Evolutionary conservation across 352 stramenopile species (phyloP), one percentile per base, ranked within the genome.

Genomic region (Phytopythium montanum): DNA sequence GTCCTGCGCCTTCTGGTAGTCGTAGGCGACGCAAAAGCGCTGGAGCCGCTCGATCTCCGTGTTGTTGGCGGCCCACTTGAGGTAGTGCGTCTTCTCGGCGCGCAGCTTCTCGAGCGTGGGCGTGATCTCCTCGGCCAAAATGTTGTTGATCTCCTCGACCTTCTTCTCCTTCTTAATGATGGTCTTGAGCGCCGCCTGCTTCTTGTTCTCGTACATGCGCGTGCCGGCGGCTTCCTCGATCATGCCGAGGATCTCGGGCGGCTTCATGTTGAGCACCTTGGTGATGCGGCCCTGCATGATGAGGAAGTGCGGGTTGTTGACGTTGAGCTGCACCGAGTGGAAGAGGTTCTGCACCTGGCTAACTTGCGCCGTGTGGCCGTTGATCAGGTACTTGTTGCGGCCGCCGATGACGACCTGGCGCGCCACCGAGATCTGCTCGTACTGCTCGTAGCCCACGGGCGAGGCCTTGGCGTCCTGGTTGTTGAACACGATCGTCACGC

Each of bases 201-300:
- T 99, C 72, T 99, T 99, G 60, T 97, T 99, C 76, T 99, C 98
- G 81, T 99, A 99, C 98, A 99, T 99, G 59, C 97, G 87, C 52
- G 98, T 99, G 25, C 98, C 98, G 6, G 97, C 97, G 1, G 98
- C 97, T 69, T 99, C 98, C 81, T 99, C 98, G 25, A 99, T 98
- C 97, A 99, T 99, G 44, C 97, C 95, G 18, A 99, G 81, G 71
- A 99, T 99, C 81, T 99, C 98, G 8, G 88, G 81, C 5, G 98
- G 97, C 72, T 99, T 99, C 98, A 99, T 99, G 74, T 99, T 99
- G 34, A 99, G 84, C 39, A 99, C 97, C 73, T 99, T 99, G 44
- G 96, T 99, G 66, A 99, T 99, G 18, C 96, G 88, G 14, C 92
- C 92, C 67, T 99, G 98, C 97, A 99, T 99, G 82, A 99, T 99